These are phyloP conservation scores for Kandelia obovata DNA, from an alignment of 345 rosid species.

Conservation along the genomic window DNA sequence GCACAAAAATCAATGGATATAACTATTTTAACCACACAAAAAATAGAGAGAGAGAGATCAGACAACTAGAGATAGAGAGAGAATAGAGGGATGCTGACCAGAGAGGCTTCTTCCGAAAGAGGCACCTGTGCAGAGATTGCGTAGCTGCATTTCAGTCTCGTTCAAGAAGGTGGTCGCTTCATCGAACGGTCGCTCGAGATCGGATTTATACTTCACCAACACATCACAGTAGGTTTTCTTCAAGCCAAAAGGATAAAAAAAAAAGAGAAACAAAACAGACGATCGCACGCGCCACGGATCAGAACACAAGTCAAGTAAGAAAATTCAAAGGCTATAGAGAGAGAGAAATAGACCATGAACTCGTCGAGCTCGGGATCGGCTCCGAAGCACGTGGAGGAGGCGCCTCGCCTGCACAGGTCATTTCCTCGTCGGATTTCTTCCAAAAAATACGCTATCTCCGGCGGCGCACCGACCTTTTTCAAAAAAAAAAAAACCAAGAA, in stretches of 20 bases:
- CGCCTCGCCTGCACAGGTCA: constrained; percentile 40
- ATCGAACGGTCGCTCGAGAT: constrained; percentile 85
- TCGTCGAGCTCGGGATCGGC: constrained; percentile 96
- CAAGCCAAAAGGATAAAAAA: neutral
- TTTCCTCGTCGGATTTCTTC: constrained; percentile 64
- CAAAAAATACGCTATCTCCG: constrained; percentile 59
- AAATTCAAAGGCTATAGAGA: neutral
- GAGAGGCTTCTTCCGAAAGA: constrained; percentile 42
- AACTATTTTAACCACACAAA: neutral
- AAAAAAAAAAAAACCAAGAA: neutral
- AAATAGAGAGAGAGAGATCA: neutral
- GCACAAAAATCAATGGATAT: constrained; percentile 32
- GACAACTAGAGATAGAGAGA: neutral
- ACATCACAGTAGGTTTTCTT: constrained; percentile 77
- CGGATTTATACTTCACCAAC: constrained; percentile 74
- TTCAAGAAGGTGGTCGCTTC: constrained; percentile 75
- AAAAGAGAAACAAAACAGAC: neutral
- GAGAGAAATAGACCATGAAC: constrained; percentile 62
- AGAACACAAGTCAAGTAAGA: neutral
- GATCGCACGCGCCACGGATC: neutral
- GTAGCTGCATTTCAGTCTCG: constrained; percentile 85
- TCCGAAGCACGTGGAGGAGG: constrained; percentile 44
- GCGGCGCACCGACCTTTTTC: constrained; percentile 81
- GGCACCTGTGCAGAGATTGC: constrained; percentile 62
- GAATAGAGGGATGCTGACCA: constrained; percentile 37